Base-by-base conservation (phyloP, 2,329 filamentous ascomycete genomes). In the Penicillium paneum region DNA sequence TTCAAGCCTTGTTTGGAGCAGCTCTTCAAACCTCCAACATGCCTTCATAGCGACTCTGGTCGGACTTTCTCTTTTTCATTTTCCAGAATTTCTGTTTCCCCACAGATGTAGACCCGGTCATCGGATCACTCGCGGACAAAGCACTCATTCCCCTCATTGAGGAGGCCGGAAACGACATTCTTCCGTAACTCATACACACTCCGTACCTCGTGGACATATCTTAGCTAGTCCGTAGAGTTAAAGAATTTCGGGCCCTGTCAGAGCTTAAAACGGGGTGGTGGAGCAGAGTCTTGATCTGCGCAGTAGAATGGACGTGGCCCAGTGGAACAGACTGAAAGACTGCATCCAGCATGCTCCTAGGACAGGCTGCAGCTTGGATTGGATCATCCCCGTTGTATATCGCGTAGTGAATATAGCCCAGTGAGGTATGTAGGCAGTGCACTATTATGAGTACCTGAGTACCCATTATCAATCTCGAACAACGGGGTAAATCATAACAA, bases 121-220 rank as follows among this genome's bases (percentile, higher is more conserved):
- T 78, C 75, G 1, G 63, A 54, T 0, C 75, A 76, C 59, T 78
- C 71, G 8, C 76, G 67, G 29, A 78, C 65, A 56, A 72, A 65
- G 53, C 75, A 79, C 59, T 75, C 61, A 2, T 54, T 65, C n/a
- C 65, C 61, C 5, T 60, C 54, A 46, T 77, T 76, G 24, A 78
- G 66, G 2, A 78, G 67, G 52, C 78, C 76, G 55, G 71, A 77
- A 0, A 75, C 76, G 0, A 36, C 65, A 49, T 77, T 78, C 26
- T 72, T 70, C 3, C 76, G 71, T 8, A 79, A 42, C 57, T 78
- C 75, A 24, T 24, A 24, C 21, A 24, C 21, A 24, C 21, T 24
- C 21, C 2, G 21, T 49, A 40, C 4, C 35, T 24, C 24, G 11
- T 19, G 24, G 13, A 38, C 13, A 46, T 8, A 35, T 21, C 13